These are phyloP conservation scores for Oryza meyeriana DNA, from an alignment of 176 grass and related monocot genomes.

Conservation along the genomic window DNA sequence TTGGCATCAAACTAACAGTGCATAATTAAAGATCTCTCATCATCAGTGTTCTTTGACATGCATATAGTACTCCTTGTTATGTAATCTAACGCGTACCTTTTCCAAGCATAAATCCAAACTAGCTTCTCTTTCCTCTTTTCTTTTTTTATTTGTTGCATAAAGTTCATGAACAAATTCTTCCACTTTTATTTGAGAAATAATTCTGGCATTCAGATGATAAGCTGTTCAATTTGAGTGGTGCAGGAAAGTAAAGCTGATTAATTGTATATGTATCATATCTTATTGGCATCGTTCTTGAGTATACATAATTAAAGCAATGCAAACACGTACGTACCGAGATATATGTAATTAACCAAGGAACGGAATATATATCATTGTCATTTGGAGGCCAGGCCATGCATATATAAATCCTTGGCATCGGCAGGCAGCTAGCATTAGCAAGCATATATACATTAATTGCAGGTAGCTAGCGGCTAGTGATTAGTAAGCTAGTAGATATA, in stretches of 20 bases:
- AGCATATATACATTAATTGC: neutral
- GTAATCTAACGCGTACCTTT: constrained; percentile 1
- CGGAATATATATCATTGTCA: neutral
- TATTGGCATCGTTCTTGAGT: constrained; percentile 18
- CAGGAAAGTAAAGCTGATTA: neutral
- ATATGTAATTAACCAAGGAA: neutral
- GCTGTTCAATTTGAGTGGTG: neutral
- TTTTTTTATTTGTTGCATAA: neutral
- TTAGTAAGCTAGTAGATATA: neutral
- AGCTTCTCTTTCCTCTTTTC: neutral
- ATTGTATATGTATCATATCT: neutral
- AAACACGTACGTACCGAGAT: neutral
- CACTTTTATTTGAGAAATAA: neutral
- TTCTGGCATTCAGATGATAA: neutral
- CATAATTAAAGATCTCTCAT: too few species aligned
- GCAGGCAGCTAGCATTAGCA: neutral
- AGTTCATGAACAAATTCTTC: constrained; percentile 16
- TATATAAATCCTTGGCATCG: constrained; percentile 8
- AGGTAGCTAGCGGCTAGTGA: too few species aligned
- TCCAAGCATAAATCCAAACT: neutral
- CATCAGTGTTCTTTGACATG: neutral
- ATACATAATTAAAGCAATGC: neutral
- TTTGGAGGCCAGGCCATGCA: neutral
- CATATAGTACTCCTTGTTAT: neutral
- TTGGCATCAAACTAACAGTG: neutral